Evolutionary conservation across 1,139 yeast species (phyloP).

Genomic region (Blastobotrys ciferrii): DNA sequence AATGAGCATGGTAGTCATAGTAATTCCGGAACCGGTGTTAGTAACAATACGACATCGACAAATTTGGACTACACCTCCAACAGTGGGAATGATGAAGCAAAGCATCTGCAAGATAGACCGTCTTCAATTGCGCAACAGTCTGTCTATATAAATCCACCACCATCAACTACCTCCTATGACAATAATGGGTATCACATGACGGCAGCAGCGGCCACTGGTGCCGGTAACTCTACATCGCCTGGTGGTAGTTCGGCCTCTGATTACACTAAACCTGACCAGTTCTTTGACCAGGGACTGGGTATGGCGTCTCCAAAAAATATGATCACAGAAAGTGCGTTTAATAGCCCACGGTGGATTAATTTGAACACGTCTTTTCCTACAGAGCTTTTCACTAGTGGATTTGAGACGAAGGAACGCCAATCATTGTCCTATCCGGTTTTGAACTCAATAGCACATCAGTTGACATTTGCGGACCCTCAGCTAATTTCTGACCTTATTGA

Average conservation of each 20-base stretch:
- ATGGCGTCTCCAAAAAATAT: constrained; percentile 7
- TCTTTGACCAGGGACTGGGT: not conserved
- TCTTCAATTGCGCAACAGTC: not conserved
- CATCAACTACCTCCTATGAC: constrained; percentile 1
- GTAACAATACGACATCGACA: not conserved
- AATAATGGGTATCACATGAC: not conserved
- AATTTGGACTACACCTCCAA: not conserved
- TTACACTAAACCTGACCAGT: constrained; percentile 2
- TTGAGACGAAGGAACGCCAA: constrained; percentile 13
- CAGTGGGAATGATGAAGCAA: not conserved
- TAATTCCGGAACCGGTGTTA: not conserved
- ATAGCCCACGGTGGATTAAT: constrained; percentile 22
- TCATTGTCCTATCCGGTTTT: constrained; percentile 20
- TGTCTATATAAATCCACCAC: not conserved
- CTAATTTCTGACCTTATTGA: constrained; percentile 22
- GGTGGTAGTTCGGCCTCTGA: constrained; percentile 11
- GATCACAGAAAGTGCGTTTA: constrained; percentile 18
- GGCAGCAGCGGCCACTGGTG: constrained; percentile 1
- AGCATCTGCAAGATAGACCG: not conserved
- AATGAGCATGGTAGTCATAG: constrained; percentile 1
- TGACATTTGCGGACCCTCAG: constrained; percentile 19
- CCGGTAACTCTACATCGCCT: constrained; percentile 6
- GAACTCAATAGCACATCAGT: constrained; percentile 14
- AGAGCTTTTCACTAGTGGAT: constrained; percentile 20
- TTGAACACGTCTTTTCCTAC: constrained; percentile 20